phyloP scores from a whole-genome alignment of 192 early-diverging fungal species.

The Coemansia sp. region DNA sequence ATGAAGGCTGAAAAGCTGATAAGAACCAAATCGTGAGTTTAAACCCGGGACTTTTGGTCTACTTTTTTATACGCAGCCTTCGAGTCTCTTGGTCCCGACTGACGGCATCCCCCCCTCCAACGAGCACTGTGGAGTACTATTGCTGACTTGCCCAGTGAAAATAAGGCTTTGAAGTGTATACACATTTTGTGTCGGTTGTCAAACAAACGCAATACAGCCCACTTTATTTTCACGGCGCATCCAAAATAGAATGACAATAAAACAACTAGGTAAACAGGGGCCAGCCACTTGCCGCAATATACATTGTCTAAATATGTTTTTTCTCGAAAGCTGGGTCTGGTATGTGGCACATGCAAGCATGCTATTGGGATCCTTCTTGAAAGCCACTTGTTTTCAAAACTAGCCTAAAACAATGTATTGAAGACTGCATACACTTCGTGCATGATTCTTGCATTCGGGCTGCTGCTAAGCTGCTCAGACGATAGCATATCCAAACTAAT shows the following conservation, averaged over 20 bases:
- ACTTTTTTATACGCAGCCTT: not conserved
- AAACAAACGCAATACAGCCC: not conserved
- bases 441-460: not conserved
- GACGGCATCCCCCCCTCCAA: not conserved
- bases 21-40: not conserved
- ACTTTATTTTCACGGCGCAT: not conserved
- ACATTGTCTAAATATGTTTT: conserved; percentile 4
- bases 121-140: not conserved
- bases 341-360: not conserved
- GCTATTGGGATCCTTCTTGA: not conserved
- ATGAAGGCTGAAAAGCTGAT: conserved; percentile 10
- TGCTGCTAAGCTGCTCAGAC: not conserved
- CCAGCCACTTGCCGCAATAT: conserved; percentile 3
- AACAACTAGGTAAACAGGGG: not conserved
- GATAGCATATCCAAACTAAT: not conserved
- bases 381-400: not conserved
- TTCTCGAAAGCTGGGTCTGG: not conserved
- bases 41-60: not conserved
- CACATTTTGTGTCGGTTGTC: not conserved
- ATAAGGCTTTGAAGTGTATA: not conserved
- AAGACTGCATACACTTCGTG: not conserved
- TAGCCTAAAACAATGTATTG: not conserved
- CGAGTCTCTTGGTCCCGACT: not conserved
- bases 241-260: not conserved
- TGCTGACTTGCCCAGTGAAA: not conserved